These are phyloP conservation scores for Neurospora africana DNA, from an alignment of 495 filamentous ascomycete genomes.

Conservation along the genomic window DNA sequence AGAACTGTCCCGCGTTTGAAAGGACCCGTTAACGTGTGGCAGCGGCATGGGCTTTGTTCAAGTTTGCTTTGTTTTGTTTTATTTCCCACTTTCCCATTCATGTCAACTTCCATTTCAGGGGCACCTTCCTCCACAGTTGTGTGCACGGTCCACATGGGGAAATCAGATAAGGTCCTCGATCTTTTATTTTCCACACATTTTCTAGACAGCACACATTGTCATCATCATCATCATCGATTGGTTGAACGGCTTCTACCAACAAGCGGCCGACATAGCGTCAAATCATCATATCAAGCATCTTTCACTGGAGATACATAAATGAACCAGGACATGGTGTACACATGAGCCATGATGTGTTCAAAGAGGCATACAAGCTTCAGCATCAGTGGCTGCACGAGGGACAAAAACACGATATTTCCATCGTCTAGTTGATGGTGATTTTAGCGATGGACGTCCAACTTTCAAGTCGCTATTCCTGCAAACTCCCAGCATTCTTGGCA, in stretches of 20 bases:
- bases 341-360: neutral
- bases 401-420: neutral
- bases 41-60: neutral
- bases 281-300: neutral
- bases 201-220: neutral
- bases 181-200: neutral
- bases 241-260: neutral
- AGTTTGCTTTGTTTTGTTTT: neutral
- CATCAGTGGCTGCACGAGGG: neutral
- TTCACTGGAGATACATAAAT: neutral
- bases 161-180: neutral
- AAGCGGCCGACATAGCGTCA: neutral
- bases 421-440: neutral
- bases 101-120: neutral
- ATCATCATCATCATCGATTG: neutral
- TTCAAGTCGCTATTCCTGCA: neutral
- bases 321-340: neutral
- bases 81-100: neutral
- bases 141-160: neutral
- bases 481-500: neutral
- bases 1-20: neutral
- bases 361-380: neutral
- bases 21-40: neutral
- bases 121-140: neutral
- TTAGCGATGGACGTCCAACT: neutral